These are phyloP conservation scores for Passiflora organensis DNA, from an alignment of 345 rosid species.

Conservation along the genomic window DNA sequence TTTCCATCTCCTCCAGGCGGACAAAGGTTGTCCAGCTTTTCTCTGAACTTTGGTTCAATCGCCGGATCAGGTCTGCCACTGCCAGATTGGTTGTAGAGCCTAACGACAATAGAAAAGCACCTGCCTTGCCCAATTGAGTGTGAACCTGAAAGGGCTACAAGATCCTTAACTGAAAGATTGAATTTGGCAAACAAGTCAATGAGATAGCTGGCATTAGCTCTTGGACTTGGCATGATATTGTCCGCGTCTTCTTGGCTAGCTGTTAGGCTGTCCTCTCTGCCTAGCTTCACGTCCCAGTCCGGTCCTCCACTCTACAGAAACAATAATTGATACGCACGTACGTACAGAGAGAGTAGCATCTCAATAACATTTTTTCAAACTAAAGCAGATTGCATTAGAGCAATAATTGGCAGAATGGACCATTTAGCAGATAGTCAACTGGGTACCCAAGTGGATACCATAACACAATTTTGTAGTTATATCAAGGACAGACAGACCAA, in stretches of 20 bases:
- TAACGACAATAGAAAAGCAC: constrained; percentile 76
- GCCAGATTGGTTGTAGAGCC: constrained; percentile 93
- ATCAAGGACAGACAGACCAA: no score
- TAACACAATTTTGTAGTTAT: no score
- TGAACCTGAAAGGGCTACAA: constrained; percentile 93
- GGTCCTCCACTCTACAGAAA: constrained; percentile 74
- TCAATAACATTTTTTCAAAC: no score
- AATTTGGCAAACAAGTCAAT: constrained; percentile 52
- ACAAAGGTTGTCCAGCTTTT: constrained; percentile 60
- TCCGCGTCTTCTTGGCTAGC: constrained; percentile 70
- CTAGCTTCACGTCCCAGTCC: constrained; percentile 76
- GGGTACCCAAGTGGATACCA: neutral
- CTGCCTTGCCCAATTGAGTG: constrained; percentile 86
- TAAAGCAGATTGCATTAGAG: no score
- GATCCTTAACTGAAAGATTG: constrained; percentile 66
- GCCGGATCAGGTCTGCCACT: constrained; percentile 62
- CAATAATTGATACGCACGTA: no score
- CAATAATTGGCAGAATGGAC: neutral
- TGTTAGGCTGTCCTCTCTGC: constrained; percentile 71
- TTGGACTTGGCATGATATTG: constrained; percentile 83
- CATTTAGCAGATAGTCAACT: constrained; percentile 17
- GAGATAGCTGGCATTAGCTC: constrained; percentile 64
- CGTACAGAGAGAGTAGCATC: no score
- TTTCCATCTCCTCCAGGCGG: constrained; percentile 65
- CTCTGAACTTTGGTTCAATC: constrained; percentile 45